Conservation (phyloP, 2,329 filamentous ascomycete species). For the Blastomyces gilchristii region DNA sequence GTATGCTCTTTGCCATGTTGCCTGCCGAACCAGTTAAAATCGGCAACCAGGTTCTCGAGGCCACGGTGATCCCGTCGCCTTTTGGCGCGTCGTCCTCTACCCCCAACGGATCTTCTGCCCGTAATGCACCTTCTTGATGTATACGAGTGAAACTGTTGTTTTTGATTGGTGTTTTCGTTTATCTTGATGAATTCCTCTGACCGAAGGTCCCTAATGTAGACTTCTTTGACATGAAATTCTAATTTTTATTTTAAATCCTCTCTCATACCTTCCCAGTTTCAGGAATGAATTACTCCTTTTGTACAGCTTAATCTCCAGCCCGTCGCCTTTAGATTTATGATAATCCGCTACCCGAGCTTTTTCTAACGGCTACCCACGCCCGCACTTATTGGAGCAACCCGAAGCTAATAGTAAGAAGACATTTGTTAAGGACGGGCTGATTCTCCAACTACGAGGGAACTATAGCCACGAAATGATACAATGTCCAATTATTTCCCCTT, state of each 20-base stretch:
- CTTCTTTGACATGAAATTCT: not conserved
- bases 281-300: not conserved
- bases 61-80: constrained; percentile 12
- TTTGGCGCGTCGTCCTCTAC: not conserved
- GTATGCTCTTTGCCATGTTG: constrained; percentile 19
- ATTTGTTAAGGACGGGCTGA: not conserved
- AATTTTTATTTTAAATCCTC: not conserved
- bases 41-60: constrained; percentile 16
- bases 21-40: constrained; percentile 14
- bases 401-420: not conserved
- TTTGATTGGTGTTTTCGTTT: not conserved
- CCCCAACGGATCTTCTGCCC: not conserved
- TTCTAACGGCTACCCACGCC: not conserved
- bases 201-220: not conserved
- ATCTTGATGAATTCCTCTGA: not conserved
- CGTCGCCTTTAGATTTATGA: not conserved
- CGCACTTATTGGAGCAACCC: not conserved
- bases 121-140: not conserved
- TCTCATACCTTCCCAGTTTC: not conserved
- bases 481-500: not conserved
- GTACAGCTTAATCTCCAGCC: not conserved
- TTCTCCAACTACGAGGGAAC: not conserved
- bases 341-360: not conserved
- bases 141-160: not conserved
- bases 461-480: not conserved